Base-by-base conservation (phyloP, 805 yeast species). In the Candida wancherniae region DNA sequence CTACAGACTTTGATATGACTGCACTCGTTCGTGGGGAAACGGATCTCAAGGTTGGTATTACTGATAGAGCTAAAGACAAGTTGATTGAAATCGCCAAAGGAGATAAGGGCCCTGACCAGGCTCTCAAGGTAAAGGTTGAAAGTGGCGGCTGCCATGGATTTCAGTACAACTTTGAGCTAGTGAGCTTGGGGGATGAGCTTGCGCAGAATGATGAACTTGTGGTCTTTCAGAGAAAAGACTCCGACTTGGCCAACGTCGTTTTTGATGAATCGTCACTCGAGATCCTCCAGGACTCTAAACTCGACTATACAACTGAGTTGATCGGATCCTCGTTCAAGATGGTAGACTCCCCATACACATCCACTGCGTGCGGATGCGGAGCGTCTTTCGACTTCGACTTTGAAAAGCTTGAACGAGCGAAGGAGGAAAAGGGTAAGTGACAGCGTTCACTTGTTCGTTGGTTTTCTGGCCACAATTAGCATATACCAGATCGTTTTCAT, bases 91-190 rank as follows among this genome's bases (percentile, higher is more conserved):
- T 85, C 7, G 68, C 76, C 9, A 44, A 52, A 5, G 64, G 62
- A 7, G 94, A 84, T 34, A 43, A 61, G 6, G 32, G 23, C 7
- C 74, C 76, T 1, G 61, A 75, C 19, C 48, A 77, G n/a, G 85
- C 86, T 0, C 61, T 90, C 12, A 65, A 82, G 30, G 75, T 90
- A 3, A 62, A 69, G 9, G 97, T 92, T 7, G 96, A 87, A 47
- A 82, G 94, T 50, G 98, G 98, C 7, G 98, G 98, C 1, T 92
- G 98, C 55, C 98, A 92, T 56, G 98, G 98, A 12, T 92, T 85
- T 58, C 97, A 92, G 57, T 92, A 92, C 52, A 72, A 81, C 42
- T 63, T 92, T 49, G 71, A 76, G 31, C 66, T 92, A 26, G 69
- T 77, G 4, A 69, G 71, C 36, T 43, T 62, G 24, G 34, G 37